phyloP scores from a whole-genome alignment of 2,329 filamentous ascomycete genomes.

The Fusarium tupiense region DNA sequence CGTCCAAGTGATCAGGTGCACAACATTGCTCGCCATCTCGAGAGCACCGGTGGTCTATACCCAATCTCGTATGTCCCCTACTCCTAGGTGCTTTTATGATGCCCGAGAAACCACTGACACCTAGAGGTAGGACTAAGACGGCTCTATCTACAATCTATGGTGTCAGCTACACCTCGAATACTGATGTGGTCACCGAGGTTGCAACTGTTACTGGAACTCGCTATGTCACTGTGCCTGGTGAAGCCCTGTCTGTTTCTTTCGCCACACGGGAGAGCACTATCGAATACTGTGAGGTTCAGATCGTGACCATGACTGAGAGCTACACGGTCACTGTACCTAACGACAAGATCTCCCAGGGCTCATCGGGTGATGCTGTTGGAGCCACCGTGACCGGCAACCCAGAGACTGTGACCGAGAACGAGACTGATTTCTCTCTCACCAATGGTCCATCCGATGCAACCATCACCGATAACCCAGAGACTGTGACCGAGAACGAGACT shows the following conservation, averaged over 20 bases:
- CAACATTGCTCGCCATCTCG: slow-evolving; percentile 24
- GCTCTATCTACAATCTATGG: slow-evolving; percentile 48
- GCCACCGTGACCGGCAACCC: slow-evolving; percentile 44
- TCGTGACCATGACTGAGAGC: slow-evolving; percentile 40
- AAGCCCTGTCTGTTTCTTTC: slow-evolving; percentile 40
- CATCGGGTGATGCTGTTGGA: slow-evolving; percentile 36
- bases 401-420: slow-evolving; percentile 46
- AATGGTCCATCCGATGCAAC: slow-evolving; percentile 47
- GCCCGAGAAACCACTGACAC: slow-evolving; percentile 10
- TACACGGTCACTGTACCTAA: slow-evolving; percentile 45
- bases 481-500: slow-evolving; percentile 45
- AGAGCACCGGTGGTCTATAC: slow-evolving; percentile 37
- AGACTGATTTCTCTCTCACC: slow-evolving; percentile 44
- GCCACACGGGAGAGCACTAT: slow-evolving; percentile 36
- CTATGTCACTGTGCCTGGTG: slow-evolving; percentile 42
- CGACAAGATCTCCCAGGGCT: slow-evolving; percentile 11
- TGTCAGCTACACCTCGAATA: slow-evolving; percentile 33
- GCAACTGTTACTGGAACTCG: slow-evolving; percentile 44
- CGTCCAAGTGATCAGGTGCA: background rate
- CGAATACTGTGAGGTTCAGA: slow-evolving; percentile 35
- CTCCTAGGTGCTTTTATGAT: background rate
- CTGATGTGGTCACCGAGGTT: slow-evolving; percentile 30
- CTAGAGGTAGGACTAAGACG: slow-evolving; percentile 46
- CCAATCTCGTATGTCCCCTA: slow-evolving; percentile 48
- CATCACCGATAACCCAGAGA: slow-evolving; percentile 46